Base-by-base conservation (phyloP, 2,329 filamentous ascomycete genomes). In the Aspergillus fijiensis region DNA sequence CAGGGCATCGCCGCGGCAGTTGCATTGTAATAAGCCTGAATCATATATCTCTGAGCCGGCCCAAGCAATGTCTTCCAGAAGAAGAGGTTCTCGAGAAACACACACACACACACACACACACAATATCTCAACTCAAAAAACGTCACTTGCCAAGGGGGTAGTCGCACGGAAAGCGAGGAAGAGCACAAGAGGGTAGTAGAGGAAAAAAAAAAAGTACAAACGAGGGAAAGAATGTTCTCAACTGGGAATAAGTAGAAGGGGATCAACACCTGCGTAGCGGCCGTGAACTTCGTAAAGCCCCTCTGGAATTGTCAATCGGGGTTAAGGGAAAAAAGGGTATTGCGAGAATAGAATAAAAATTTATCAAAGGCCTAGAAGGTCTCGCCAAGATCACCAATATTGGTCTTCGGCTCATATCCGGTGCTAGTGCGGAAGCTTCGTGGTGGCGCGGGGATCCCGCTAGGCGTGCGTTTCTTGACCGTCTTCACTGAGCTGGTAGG, bases 321-420 rank as follows among this genome's bases (percentile, higher is more conserved):
- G 50, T 33, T 51, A 42, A 58, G 14, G 14, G 16, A 19, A 16
- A 49, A 39, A 53, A 51, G 49, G 49, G 49, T 49, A 59, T 33
- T 49, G 19, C 51, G 58, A 51, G 19, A 42, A 56, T 49, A 45
- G 29, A 52, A 47, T 29, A 60, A 57, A 39, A 52, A 48, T 29
- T 35, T 16, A 35, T 35, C 55, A 53, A 21, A 47, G 51, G 56
- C 54, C 74, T 76, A 86, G 72, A 82, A 86, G n/a, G 82, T 84
- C 73, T 86, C 84, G 48, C 84, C 84, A 50, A 84, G 75, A 59
- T 83, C 82, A 71, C 77, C 82, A 68, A 82, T 74, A 67, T 81
- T 82, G 64, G 82, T 75, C 57, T 80, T 79, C 60, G 79, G 72
- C 56, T 76, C 76, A 10, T 81, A 77, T 56, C 72, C 74, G 23